A percentile compares a stretch with the other conserved stretches of the same genome.
Evolutionary conservation across 2,329 filamentous ascomycete species (phyloP).

Genomic region (Xylariaceae sp.): DNA sequence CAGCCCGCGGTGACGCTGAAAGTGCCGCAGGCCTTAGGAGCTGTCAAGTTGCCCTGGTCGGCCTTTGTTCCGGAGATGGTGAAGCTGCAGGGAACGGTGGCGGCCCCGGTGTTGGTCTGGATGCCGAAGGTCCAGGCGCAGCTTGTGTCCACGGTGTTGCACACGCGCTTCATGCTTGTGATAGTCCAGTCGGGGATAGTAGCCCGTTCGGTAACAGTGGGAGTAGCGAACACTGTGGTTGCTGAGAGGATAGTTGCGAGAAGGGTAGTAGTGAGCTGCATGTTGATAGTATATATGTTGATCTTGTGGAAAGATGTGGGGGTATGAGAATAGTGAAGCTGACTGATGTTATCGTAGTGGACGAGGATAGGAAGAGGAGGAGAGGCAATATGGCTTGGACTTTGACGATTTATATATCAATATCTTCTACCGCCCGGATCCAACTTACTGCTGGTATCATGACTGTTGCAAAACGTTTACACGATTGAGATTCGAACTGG

Average conservation of each 20-base stretch:
- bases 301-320: neutral
- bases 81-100: slow-evolving; percentile 38
- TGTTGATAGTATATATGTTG: slow-evolving; percentile 20
- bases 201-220: slow-evolving; percentile 19
- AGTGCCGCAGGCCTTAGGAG: slow-evolving; percentile 41
- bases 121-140: slow-evolving; percentile 43
- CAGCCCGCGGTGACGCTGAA: slow-evolving; percentile 54
- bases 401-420: no score
- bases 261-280: slow-evolving; percentile 36
- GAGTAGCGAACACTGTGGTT: slow-evolving; percentile 27
- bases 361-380: no score
- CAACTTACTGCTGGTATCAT: no score
- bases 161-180: slow-evolving; percentile 36
- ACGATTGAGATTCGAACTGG: no score
- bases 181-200: slow-evolving; percentile 39
- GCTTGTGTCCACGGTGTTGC: slow-evolving; percentile 37
- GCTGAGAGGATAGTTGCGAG: slow-evolving; percentile 28
- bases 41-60: slow-evolving; percentile 38
- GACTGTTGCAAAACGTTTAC: no score
- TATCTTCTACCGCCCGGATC: no score
- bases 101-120: slow-evolving; percentile 32
- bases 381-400: no score
- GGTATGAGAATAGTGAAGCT: no score
- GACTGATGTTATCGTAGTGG: no score
- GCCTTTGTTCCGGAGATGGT: slow-evolving; percentile 33